phyloP scores from a whole-genome alignment of 768 basidiomycete genomes.

The Suillus brevipes region DNA sequence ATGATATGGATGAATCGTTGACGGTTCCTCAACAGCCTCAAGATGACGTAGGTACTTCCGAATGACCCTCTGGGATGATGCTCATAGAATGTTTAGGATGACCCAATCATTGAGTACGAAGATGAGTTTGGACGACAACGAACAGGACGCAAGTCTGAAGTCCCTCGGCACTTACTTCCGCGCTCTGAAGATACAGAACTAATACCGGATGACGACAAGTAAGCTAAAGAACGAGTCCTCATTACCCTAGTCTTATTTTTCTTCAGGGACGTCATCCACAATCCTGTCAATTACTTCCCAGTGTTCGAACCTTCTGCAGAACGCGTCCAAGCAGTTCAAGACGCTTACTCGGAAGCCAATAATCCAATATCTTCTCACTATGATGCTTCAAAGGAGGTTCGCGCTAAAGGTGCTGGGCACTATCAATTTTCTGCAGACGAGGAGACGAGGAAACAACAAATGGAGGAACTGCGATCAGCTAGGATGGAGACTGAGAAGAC shows the following conservation, averaged over 20 bases:
- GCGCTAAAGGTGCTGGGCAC: constrained; percentile 87
- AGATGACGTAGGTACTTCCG: constrained; percentile 37
- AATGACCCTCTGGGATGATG: too few relatives aligned
- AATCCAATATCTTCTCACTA: constrained; percentile 79
- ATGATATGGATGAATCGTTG: constrained; percentile 78
- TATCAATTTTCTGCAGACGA: constrained; percentile 91
- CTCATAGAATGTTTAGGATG: constrained; percentile 45
- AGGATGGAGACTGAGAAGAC: constrained; percentile 71
- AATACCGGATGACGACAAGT: constrained; percentile 57
- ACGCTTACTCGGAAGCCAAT: constrained; percentile 63
- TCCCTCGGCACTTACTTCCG: constrained; percentile 65
- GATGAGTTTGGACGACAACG: constrained; percentile 85
- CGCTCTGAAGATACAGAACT: constrained; percentile 43
- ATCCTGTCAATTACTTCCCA: constrained; percentile 85
- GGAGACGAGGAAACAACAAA: constrained; percentile 70
- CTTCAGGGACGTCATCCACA: constrained; percentile 62
- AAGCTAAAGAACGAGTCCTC: constrained; percentile 22
- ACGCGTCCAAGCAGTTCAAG: constrained; percentile 70
- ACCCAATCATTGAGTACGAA: constrained; percentile 81
- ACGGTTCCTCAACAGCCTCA: constrained; percentile 50
- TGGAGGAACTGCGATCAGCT: constrained; percentile 74
- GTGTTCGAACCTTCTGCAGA: constrained; percentile 85
- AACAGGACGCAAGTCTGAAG: constrained; percentile 68
- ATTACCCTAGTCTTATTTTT: not conserved
- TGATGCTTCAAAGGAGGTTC: constrained; percentile 78